phyloP scores from a whole-genome alignment of 2,329 filamentous ascomycete species.

The Phyllosticta citrichinensis region DNA sequence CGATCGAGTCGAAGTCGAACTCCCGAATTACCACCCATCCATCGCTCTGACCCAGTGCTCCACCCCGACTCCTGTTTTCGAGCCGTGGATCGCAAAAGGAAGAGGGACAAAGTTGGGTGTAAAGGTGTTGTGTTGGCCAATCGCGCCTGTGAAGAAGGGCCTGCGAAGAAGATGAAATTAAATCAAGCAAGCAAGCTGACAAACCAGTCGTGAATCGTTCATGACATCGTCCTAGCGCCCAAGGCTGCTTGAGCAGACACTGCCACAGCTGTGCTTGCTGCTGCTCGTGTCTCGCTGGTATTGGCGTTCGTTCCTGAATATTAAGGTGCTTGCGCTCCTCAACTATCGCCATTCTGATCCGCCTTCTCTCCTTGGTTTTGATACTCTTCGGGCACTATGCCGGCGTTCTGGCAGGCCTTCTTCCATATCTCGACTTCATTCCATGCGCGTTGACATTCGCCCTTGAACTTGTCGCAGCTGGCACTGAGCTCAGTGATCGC shows the following conservation, averaged over 20 bases:
- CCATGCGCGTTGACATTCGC: conserved; percentile 68
- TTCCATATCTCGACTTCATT: conserved; percentile 73
- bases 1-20: background rate
- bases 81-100: background rate
- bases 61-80: background rate
- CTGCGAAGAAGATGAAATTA: background rate
- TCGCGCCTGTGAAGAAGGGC: background rate
- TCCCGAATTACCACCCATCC: too few species aligned
- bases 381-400: conserved; percentile 30
- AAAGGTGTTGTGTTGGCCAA: background rate
- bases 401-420: conserved; percentile 32
- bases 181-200: background rate
- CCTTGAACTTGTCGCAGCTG: conserved; percentile 79
- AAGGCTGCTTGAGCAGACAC: background rate
- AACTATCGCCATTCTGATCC: conserved; percentile 27
- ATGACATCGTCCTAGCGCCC: background rate
- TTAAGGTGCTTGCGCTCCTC: background rate
- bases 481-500: conserved; percentile 79
- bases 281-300: background rate
- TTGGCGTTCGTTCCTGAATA: too few species aligned
- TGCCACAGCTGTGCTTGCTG: background rate
- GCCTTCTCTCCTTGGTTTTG: conserved; percentile 30
- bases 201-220: background rate
- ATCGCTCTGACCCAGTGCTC: too few species aligned
- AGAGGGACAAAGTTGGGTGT: background rate